Conservation (phyloP, 371 early-diverging fungal species). For the Blakeslea trispora region DNA sequence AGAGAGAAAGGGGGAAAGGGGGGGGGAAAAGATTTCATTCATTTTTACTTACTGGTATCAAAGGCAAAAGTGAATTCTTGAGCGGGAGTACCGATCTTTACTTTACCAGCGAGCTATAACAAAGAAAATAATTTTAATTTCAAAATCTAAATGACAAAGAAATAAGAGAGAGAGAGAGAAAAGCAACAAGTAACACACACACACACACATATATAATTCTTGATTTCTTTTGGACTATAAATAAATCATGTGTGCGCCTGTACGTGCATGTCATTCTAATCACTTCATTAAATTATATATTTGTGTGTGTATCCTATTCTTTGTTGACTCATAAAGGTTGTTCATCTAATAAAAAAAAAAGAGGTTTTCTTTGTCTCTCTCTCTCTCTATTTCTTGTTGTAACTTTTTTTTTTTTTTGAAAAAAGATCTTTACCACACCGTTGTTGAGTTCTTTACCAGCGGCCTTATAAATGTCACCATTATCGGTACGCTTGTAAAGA, state of each 20-base stretch:
- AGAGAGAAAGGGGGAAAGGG: neutral
- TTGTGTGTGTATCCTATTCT: neutral
- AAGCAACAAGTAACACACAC: slow-evolving; percentile 1
- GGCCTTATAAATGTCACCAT: slow-evolving; percentile 38
- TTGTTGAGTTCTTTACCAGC: slow-evolving; percentile 45
- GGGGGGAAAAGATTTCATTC: no score
- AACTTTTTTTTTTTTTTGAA: no score
- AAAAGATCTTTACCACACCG: slow-evolving; percentile 52
- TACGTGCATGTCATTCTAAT: no score
- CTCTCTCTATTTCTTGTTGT: neutral
- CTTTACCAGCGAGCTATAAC: slow-evolving; percentile 47
- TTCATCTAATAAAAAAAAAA: no score
- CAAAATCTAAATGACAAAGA: no score
- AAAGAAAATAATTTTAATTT: no score
- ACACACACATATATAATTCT: neutral
- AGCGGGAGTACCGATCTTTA: slow-evolving; percentile 46
- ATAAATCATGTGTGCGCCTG: no score
- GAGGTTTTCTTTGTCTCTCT: neutral
- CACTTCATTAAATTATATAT: neutral
- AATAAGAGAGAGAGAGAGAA: slow-evolving; percentile 5
- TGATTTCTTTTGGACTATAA: no score
- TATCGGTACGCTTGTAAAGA: slow-evolving; percentile 38
- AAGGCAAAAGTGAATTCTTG: slow-evolving; percentile 53
- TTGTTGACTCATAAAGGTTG: no score
- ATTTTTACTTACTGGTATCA: slow-evolving; percentile 43